Evolutionary conservation across 371 early-diverging fungal species (phyloP).

Genomic region (Zychaea mexicana): DNA sequence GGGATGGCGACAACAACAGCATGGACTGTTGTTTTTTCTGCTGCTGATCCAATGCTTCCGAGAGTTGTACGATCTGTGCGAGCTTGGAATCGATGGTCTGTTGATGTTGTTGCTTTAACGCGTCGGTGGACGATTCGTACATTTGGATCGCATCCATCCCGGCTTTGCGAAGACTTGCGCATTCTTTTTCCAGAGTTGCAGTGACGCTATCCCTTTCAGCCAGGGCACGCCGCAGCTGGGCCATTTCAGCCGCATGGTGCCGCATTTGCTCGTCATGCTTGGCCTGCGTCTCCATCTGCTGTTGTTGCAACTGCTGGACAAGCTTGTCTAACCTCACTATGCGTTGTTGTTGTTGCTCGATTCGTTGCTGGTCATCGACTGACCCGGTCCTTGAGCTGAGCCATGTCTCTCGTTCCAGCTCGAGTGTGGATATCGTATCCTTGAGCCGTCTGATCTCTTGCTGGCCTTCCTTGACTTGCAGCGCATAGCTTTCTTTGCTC

Average conservation of each 20-base stretch:
- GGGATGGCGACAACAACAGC: too few species aligned
- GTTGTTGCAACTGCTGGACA: conserved; percentile 16
- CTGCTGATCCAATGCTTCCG: not conserved
- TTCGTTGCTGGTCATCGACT: conserved; percentile 13
- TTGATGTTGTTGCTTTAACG: conserved; percentile 19
- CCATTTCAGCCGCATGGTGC: conserved; percentile 28
- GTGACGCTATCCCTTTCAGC: conserved; percentile 28
- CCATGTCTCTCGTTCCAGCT: conserved; percentile 5
- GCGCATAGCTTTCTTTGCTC: conserved; percentile 42
- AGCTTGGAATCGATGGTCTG: too few species aligned
- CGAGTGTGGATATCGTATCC: conserved; percentile 12
- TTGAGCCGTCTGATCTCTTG: conserved; percentile 27
- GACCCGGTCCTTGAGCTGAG: not conserved
- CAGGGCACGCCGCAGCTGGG: conserved; percentile 26
- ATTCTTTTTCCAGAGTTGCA: conserved; percentile 38
- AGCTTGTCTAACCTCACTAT: conserved; percentile 30
- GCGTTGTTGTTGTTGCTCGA: conserved; percentile 33
- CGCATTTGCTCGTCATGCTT: conserved; percentile 16
- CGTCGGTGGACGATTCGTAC: conserved; percentile 26
- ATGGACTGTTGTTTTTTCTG: not conserved
- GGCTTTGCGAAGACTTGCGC: conserved; percentile 30
- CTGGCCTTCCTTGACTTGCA: conserved; percentile 36
- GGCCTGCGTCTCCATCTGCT: conserved; percentile 2
- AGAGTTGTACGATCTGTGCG: not conserved
- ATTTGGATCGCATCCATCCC: conserved; percentile 27